Evolutionary conservation across 1,284 basidiomycete species (phyloP).

Genomic region (Microbotryum scabiosae): DNA sequence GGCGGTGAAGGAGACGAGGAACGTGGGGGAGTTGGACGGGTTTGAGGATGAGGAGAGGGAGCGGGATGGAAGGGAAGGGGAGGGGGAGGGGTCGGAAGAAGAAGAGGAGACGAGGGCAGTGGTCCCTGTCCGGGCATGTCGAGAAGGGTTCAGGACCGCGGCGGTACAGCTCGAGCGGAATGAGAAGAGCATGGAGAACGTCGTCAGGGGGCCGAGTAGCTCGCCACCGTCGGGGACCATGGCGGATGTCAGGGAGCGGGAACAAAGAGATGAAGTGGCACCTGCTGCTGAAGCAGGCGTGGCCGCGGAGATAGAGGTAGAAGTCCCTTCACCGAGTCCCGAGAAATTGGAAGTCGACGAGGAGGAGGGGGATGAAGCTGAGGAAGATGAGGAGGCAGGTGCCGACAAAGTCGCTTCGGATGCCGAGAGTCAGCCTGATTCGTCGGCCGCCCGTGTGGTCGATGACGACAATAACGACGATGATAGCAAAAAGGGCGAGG

Average conservation of each 20-base stretch:
- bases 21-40: not conserved
- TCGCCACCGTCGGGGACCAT: not conserved
- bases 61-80: not conserved
- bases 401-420: not conserved
- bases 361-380: not conserved
- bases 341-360: not conserved
- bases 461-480: not conserved
- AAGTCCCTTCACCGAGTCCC: not conserved
- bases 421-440: not conserved
- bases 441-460: not conserved
- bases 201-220: not conserved
- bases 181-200: not conserved
- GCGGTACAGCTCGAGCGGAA: not conserved
- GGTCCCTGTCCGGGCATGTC: not conserved
- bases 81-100: slow-evolving; percentile 5
- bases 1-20: not conserved
- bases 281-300: not conserved
- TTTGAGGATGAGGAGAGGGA: slow-evolving; percentile 2
- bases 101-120: slow-evolving; percentile 3
- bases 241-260: too few species aligned
- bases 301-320: not conserved
- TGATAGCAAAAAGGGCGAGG: not conserved
- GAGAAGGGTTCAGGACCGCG: slow-evolving; percentile 3
- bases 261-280: not conserved
- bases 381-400: not conserved